A percentile compares a stretch with the other conserved stretches of the same genome.
These are phyloP conservation scores for Coniochaeta prunicola DNA, from an alignment of 2,329 filamentous ascomycete species.

Conservation along the genomic window DNA sequence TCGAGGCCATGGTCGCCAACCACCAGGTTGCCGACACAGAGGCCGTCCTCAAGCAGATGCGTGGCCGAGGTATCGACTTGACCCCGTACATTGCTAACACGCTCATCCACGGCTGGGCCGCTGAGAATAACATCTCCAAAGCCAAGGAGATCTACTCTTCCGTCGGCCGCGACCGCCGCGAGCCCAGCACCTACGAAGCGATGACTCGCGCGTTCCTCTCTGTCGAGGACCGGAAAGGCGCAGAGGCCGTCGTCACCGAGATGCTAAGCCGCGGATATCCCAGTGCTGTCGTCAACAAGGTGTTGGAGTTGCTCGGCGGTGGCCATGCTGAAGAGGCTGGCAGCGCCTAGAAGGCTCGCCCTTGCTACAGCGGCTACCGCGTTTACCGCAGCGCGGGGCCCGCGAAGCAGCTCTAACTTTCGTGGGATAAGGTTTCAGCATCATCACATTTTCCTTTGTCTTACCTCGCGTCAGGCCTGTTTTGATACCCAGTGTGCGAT, in stretches of 20 bases:
- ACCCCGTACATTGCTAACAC: constrained; percentile 98
- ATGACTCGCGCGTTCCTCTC: constrained; percentile 93
- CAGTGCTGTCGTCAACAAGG: constrained; percentile 85
- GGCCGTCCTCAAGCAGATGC: constrained; percentile 70
- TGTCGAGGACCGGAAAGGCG: constrained; percentile 69
- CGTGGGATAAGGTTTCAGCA: neutral
- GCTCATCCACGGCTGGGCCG: constrained; percentile 92
- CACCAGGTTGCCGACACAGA: constrained; percentile 74
- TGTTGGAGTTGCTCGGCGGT: constrained; percentile 74
- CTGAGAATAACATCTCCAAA: constrained; percentile 71
- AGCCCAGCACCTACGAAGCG: constrained; percentile 97
- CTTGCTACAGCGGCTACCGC: constrained; percentile 5
- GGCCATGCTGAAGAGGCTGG: constrained; percentile 29
- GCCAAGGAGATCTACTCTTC: constrained; percentile 72
- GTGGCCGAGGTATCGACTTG: constrained; percentile 64
- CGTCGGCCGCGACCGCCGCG: constrained; percentile 71
- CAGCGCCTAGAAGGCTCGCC: constrained; percentile 24
- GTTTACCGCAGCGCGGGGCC: constrained; percentile 8
- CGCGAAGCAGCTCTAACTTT: neutral
- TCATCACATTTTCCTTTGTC: constrained; percentile 10
- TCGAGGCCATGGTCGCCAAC: constrained; percentile 95
- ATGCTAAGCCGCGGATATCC: constrained; percentile 90
- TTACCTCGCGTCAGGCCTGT: constrained; percentile 6
- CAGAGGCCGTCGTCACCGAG: constrained; percentile 75
- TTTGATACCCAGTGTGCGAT: constrained; percentile 2